These are phyloP conservation scores for Perkinsus marinus DNA, from an alignment of 169 alveolate species.

Conservation along the genomic window DNA sequence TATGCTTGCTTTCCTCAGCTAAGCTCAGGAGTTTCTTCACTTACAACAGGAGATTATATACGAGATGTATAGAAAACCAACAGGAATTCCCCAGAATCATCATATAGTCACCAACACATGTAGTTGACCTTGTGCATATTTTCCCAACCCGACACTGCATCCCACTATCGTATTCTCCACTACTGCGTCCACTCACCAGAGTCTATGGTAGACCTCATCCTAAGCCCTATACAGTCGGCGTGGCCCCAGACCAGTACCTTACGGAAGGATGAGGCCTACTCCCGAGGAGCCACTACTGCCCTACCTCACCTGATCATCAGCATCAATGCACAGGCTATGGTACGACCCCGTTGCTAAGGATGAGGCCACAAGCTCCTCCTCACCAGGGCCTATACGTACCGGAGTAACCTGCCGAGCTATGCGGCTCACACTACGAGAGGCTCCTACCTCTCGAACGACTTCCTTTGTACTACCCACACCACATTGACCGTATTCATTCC, in stretches of 20 bases:
- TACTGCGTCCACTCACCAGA: no score
- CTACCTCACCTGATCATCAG: neutral
- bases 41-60: no score
- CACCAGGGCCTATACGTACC: neutral
- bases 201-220: no score
- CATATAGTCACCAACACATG: no score
- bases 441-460: neutral
- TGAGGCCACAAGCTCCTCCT: neutral
- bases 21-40: no score
- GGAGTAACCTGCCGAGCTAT: neutral
- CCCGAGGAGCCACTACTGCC: neutral
- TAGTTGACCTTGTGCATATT: no score
- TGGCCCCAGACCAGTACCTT: neutral
- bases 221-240: neutral
- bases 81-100: no score
- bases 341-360: neutral
- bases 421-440: neutral
- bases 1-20: no score
- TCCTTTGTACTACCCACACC: neutral
- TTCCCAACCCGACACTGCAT: no score
- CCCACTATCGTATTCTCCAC: no score
- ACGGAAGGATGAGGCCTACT: neutral
- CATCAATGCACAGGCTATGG: neutral
- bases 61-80: no score
- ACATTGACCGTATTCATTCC: neutral